Percentiles rank a stretch among this genome's conserved stretches.
These are phyloP conservation scores for Exophiala viscosa DNA, from an alignment of 2,329 filamentous ascomycete species.

Conservation along the genomic window DNA sequence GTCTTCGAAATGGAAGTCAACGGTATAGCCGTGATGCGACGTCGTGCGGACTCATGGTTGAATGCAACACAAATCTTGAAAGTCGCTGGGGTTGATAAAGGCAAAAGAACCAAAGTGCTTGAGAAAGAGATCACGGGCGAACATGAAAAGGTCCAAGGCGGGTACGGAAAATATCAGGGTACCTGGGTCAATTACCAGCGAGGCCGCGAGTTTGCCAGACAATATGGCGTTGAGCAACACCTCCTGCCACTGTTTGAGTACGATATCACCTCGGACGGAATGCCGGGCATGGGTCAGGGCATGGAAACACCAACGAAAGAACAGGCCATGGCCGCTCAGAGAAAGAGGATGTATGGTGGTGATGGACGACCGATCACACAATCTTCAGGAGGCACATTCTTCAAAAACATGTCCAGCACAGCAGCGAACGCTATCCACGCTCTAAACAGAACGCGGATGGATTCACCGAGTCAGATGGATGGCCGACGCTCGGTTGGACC, in stretches of 20 bases:
- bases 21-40: constrained; percentile 88
- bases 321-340: constrained; percentile 92
- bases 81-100: constrained; percentile 94
- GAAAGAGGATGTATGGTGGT: constrained; percentile 86
- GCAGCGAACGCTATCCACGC: constrained; percentile 91
- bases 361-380: constrained; percentile 65
- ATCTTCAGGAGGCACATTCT: constrained; percentile 76
- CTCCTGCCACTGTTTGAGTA: constrained; percentile 49
- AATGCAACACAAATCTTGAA: constrained; percentile 99
- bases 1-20: constrained; percentile 99
- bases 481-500: constrained; percentile 66
- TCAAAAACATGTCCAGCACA: constrained; percentile 92
- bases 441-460: constrained; percentile 92
- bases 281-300: constrained; percentile 64
- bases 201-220: constrained; percentile 84
- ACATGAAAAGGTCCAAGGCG: constrained; percentile 97
- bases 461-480: constrained; percentile 71
- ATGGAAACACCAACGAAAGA: constrained; percentile 97
- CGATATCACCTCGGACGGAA: constrained; percentile 49
- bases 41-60: constrained; percentile 89
- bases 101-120: constrained; percentile 93
- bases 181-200: constrained; percentile 97
- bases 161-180: constrained; percentile 97
- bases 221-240: constrained; percentile 56
- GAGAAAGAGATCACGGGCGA: constrained; percentile 98